Conservation (phyloP, 148 eudicot genomes). For the Pharnaceum exiguum region DNA sequence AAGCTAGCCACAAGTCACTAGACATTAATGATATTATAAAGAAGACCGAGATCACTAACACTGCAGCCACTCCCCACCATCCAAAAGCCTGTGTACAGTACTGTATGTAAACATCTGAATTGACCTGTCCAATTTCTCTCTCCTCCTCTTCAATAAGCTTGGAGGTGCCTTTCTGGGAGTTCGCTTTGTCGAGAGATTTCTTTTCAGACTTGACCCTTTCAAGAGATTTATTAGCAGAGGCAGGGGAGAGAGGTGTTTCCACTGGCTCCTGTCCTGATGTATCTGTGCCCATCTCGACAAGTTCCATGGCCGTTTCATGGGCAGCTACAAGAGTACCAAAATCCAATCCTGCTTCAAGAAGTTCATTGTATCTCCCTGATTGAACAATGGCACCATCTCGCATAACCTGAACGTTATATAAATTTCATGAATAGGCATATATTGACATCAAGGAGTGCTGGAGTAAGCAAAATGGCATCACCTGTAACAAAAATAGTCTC, state of each 20-base stretch:
- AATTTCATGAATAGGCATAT: too few relatives aligned
- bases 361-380: too few relatives aligned
- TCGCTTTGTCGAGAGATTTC: conserved; percentile 18
- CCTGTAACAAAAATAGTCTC: too few relatives aligned
- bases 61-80: conserved; percentile 53
- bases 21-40: conserved; percentile 40
- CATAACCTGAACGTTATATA: too few relatives aligned
- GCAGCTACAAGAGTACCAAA: too few relatives aligned
- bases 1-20: conserved; percentile 63
- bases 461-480: too few relatives aligned
- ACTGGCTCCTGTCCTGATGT: conserved; percentile 5
- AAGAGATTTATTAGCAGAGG: conserved; percentile 20
- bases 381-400: too few relatives aligned
- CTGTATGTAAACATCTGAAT: conserved; percentile 35
- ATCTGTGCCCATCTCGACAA: conserved; percentile 37
- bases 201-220: conserved; percentile 19
- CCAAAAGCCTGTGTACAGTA: conserved; percentile 59
- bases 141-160: conserved; percentile 68
- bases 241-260: conserved; percentile 26
- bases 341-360: too few relatives aligned
- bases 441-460: too few relatives aligned
- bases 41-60: conserved; percentile 28
- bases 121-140: conserved; percentile 50
- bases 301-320: conserved; percentile 52
- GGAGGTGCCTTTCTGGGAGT: conserved; percentile 31